Conservation (phyloP, 169 alveolate genomes). For the Amoebophrya sp. region DNA sequence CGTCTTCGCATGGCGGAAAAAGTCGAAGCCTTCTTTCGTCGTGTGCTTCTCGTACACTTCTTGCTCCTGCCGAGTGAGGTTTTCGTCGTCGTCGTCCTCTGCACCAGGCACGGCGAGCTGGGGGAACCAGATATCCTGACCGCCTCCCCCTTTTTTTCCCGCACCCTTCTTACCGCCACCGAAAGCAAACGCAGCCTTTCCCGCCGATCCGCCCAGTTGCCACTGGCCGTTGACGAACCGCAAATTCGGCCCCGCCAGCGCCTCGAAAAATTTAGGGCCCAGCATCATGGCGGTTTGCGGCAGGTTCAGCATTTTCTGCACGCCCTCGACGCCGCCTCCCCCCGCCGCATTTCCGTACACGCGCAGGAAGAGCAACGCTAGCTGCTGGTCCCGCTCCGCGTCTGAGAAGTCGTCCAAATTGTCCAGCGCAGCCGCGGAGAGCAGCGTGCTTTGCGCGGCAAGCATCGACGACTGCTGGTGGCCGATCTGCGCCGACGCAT, state of each 20-base stretch:
- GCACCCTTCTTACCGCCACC: not conserved
- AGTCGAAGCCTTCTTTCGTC: not conserved
- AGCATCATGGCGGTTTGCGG: not conserved
- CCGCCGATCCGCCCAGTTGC: not conserved
- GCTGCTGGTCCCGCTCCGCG: not conserved
- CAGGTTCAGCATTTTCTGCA: not conserved
- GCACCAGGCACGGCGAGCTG: not conserved
- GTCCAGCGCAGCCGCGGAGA: not conserved
- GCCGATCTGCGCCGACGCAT: not conserved
- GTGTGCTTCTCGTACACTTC: not conserved
- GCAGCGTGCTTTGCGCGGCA: not conserved
- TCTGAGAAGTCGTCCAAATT: not conserved
- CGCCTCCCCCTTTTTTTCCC: not conserved
- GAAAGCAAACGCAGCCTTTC: too few species aligned
- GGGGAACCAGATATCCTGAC: not conserved
- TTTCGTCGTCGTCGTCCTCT: not conserved
- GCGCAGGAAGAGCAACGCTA: not conserved
- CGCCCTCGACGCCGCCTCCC: not conserved
- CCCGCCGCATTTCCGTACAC: not conserved
- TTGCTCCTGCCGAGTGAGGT: too few species aligned
- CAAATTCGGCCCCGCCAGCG: not conserved
- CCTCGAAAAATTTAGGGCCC: not conserved
- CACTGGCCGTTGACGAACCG: not conserved
- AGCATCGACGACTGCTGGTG: not conserved
- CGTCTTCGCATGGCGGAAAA: not conserved